Evolutionary conservation across 2,329 filamentous ascomycete genomes (phyloP), one percentile per base, ranked within the genome.

Genomic region (Diaporthe nobilis): DNA sequence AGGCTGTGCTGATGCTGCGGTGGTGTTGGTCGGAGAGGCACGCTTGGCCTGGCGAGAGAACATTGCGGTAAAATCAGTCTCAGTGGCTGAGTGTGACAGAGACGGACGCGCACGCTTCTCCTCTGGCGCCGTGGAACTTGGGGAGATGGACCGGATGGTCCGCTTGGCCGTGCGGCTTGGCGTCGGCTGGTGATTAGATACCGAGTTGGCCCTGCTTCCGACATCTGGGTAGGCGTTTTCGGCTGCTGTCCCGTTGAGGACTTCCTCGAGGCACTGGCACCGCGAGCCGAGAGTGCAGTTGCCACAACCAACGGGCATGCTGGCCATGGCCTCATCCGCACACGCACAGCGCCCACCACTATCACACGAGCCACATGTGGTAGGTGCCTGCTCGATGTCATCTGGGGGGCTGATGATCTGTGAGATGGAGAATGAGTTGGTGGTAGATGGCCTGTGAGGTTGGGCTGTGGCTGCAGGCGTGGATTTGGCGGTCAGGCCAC

Each of bases 41-140:
- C 71, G 78, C 82, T 79, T 70, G 86, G 63, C 82, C 79, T 87
- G 85, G 81, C 87, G 85, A 73, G 90, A 86, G 81, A 94, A 94
- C 79, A 91, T 88, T 77, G 89, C 84, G 8, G 94, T 95, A 79
- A 95, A 95, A 82, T 96, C 94, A 61, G 93, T 93, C 84, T 95
- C 94, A 78, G 92, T 88, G n/a, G 75, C 75, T 4, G 72, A 86
- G 83, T 20, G 84, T 82, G 73, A 90, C 87, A 55, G 55, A 34
- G 73, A 77, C 4, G 88, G 83, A 28, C 88, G 88, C 57, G 87
- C 87, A 47, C 90, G 88, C 82, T 94, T 94, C 77, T 90, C 90
- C 2, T 85, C 83, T 0, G 87, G 86, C 0, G 80, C 82, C 22
- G 82, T 75, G 5, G 81, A 82, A 1, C 86, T 85, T 1, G 86